phyloP scores from a whole-genome alignment of 495 filamentous ascomycete species.

The Lophiostoma macrostomum region DNA sequence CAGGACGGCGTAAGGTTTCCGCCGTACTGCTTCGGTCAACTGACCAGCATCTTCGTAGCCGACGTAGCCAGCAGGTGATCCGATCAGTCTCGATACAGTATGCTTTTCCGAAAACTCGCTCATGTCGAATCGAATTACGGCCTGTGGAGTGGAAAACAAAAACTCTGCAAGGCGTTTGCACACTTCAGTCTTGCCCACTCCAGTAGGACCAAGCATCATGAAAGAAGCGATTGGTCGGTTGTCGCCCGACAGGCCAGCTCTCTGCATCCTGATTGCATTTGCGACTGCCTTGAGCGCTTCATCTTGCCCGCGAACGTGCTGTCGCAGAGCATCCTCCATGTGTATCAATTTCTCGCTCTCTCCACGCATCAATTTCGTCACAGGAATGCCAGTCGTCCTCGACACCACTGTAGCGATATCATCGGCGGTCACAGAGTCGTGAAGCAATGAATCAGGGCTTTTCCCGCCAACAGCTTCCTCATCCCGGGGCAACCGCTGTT shows the following conservation, averaged over 20 bases:
- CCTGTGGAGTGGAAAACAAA: conserved; percentile 85
- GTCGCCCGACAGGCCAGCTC: conserved; percentile 85
- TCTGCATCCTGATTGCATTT: conserved; percentile 90
- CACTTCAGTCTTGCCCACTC: conserved; percentile 94
- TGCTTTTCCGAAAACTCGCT: conserved; percentile 97
- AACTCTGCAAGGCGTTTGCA: conserved; percentile 95
- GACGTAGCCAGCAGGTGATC: conserved; percentile 88
- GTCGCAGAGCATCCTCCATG: conserved; percentile 87
- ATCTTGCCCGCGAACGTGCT: conserved; percentile 88
- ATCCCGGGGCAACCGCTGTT: conserved; percentile 77
- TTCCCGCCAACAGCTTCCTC: conserved; percentile 37
- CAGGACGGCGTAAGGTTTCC: conserved; percentile 93
- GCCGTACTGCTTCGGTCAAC: conserved; percentile 88
- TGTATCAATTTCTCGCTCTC: conserved; percentile 88
- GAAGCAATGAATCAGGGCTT: conserved; percentile 62
- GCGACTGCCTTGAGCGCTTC: conserved; percentile 87
- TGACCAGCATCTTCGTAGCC: conserved; percentile 98
- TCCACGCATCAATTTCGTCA: conserved; percentile 84
- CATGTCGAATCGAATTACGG: conserved; percentile 95
- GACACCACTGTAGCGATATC: conserved; percentile 93
- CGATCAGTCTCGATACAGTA: conserved; percentile 88
- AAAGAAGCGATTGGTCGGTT: conserved; percentile 90
- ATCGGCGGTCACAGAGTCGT: conserved; percentile 89
- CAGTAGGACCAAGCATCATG: conserved; percentile 96
- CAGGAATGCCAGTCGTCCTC: conserved; percentile 85